Percentiles rank a stretch among this genome's conserved stretches.
phyloP scores from a whole-genome alignment of 768 basidiomycete genomes.

The Lentinula aciculospora region DNA sequence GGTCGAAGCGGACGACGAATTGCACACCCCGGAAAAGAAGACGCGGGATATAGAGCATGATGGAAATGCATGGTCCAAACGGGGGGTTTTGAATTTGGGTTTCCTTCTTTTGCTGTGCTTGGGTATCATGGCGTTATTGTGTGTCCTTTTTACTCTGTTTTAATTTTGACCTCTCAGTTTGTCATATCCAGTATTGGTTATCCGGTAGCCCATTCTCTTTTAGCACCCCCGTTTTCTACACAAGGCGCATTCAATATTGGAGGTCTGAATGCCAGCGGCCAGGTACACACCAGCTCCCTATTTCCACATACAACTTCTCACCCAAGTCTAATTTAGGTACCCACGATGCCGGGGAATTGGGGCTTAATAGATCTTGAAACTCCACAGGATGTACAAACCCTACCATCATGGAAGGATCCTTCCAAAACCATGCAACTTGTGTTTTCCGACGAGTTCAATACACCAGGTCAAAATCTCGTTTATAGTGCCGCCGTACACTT shows the following conservation, averaged over 20 bases:
- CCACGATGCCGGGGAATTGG: constrained; percentile 50
- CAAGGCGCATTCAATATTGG: constrained; percentile 40
- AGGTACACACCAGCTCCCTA: constrained; percentile 16
- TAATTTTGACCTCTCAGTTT: neutral
- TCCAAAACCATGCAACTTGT: constrained; percentile 44
- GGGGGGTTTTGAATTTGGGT: constrained; percentile 65
- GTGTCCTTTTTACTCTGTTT: constrained; percentile 38
- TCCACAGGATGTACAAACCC: constrained; percentile 46
- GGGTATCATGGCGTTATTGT: constrained; percentile 33
- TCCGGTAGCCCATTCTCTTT: constrained; percentile 27
- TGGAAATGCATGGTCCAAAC: constrained; percentile 41
- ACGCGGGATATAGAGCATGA: constrained; percentile 35
- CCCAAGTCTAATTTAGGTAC: constrained; percentile 38
- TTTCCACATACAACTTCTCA: neutral
- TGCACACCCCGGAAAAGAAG: constrained; percentile 17
- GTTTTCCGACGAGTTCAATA: constrained; percentile 81
- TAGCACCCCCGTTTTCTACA: constrained; percentile 20
- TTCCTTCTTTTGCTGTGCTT: constrained; percentile 41
- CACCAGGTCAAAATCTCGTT: constrained; percentile 70
- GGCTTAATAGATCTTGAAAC: constrained; percentile 77
- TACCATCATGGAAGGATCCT: constrained; percentile 6
- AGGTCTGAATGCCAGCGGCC: constrained; percentile 47
- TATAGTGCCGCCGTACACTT: constrained; percentile 60
- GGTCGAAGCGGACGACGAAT: constrained; percentile 36
- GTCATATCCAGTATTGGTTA: constrained; percentile 27